Evolutionary conservation across 73 alveolate genomes (phyloP), one percentile per base, ranked within the genome.

Genomic region (Tetrahymena elliotti): DNA sequence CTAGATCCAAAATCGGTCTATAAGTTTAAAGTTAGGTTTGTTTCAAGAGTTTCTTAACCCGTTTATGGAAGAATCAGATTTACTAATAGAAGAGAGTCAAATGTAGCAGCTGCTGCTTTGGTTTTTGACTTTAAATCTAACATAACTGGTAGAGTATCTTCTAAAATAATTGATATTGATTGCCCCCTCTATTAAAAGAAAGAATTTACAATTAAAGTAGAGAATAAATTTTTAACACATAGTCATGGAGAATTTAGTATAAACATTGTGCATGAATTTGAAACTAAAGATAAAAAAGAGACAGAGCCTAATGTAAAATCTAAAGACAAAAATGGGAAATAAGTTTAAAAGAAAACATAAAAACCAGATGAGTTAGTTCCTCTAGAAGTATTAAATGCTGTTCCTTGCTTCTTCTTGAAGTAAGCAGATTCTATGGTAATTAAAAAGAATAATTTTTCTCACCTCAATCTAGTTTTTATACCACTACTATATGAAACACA

Each of bases 101-200:
- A 98, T 84, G 97, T 97, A 18, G 98, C 98, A 94, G 99, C 99
- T 22, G 99, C 99, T 15, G 99, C 99, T 22, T 97, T 99, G 94
- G 99, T 99, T 36, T 99, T 98, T 95, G 99, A 99, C 95, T 95
- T 99, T 83, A 96, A 97, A 38, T 98, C 99, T 15, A 97, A 98
- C 94, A 99, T 99, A 3, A 97, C 98, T 38, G 99, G 99, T 13
- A 98, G 99, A 95, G 98, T 98, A 95, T 97, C 96, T 6, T 52
- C 68, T 18, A 36, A 99, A 27, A 94, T 98, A 31, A 99, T 98
- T 83, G 98, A 97, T 40, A 84, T 98, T 1, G 95, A 95, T 54
- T 96, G 96, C 22, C 94, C 96, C 8, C 95, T 96, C n/a, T 96
- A 96, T 38, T 83, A 96, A 88, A 84, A 53, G 37, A 94, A 94